Conservation (phyloP, 2,329 filamentous ascomycete genomes). For the Acrodontium crateriforme region DNA sequence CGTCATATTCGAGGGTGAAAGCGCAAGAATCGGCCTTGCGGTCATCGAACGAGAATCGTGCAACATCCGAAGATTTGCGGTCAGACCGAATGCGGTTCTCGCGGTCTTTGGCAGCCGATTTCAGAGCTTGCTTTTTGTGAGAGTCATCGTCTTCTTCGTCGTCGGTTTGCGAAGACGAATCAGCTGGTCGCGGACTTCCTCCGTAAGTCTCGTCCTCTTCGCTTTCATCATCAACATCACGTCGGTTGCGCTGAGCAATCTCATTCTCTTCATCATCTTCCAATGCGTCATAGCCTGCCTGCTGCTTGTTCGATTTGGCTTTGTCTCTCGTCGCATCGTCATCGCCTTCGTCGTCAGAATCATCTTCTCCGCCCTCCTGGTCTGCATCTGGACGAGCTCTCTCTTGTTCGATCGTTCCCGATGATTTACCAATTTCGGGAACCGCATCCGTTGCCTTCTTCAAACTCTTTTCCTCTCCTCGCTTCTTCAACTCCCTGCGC, state of each 20-base stretch:
- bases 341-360: conserved; percentile 48
- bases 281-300: conserved; percentile 78
- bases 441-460: conserved; percentile 51
- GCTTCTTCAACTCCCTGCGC: conserved; percentile 67
- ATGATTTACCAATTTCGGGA: conserved; percentile 58
- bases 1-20: conserved; percentile 71
- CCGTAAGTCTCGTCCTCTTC: conserved; percentile 44
- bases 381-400: conserved; percentile 29
- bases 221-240: conserved; percentile 47
- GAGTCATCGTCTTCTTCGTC: conserved; percentile 12
- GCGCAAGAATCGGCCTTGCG: conserved; percentile 59
- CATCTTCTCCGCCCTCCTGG: conserved; percentile 50
- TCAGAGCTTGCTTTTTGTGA: conserved; percentile 7
- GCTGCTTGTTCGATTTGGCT: conserved; percentile 58
- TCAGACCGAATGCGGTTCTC: conserved; percentile 51
- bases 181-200: conserved; percentile 25
- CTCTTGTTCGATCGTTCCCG: conserved; percentile 42
- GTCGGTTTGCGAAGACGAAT: conserved; percentile 21
- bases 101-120: conserved; percentile 37
- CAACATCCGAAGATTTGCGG: conserved; percentile 47
- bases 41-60: conserved; percentile 68
- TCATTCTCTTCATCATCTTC: conserved; percentile 85
- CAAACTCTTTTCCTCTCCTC: conserved; percentile 43
- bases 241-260: conserved; percentile 50
- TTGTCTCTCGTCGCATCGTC: conserved; percentile 53